Evolutionary conservation across 202 grass and related monocot species (phyloP), one percentile per base, ranked within the genome.

Genomic region (Setaria italica): DNA sequence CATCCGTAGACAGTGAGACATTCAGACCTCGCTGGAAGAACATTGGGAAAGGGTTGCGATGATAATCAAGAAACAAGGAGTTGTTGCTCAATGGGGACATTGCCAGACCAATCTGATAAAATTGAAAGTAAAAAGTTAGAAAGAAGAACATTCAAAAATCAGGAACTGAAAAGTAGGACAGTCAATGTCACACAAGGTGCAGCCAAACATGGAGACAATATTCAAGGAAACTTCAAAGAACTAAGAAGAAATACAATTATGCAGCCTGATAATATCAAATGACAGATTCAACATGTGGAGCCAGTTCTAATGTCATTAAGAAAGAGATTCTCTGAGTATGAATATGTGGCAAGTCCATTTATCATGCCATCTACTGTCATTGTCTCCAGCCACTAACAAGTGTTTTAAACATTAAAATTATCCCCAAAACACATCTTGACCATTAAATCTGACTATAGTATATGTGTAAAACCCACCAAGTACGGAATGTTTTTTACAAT

Each of bases 31-130:
- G 85, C 74, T 87, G 88, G 83, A 99, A 97, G 86, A 99, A 99
- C 29, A 84, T 90, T 48, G 90, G 97, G 48, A 99, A 97, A 75
- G 97, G 97, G 50, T 99, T 99, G 57, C 92, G 90, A 74, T 99
- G 97, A 63, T 99, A 99, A 89, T 99, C 97, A 82, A 99, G 92
- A 90, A 99, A 97, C 25, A 99, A 80, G 6, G 97, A 97, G 80
- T 99, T 97, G 82, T 99, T 99, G 48, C 97, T 99, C 15, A 99
- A 78, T 78, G 97, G 97, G 45, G 97, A 94, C 92, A 99, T 90
- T 48, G 94, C 97, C 73, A 99, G 82, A 87, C 97, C 97, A 88
- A 99, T 99, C 97, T 99, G 77, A 87, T 67, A 85, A 92, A 78
- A 90, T 86, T 39, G 62, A 86, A 78, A 89, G 29, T n/a, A 87